These are phyloP conservation scores for Saturnispora hagleri DNA, from an alignment of 805 yeast genomes.

Conservation along the genomic window DNA sequence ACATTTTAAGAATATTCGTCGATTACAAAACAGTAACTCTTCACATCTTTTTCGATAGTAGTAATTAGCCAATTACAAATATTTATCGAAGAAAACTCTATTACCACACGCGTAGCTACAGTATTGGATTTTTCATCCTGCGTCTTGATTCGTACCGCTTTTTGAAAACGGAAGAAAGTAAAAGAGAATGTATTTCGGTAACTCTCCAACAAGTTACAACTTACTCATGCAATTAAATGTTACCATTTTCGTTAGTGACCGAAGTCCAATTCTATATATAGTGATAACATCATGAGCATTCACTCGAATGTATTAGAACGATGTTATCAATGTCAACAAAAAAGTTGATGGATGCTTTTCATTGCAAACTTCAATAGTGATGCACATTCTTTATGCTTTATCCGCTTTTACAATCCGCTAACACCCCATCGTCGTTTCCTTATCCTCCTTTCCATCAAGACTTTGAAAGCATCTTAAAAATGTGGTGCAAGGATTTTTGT, in stretches of 20 bases:
- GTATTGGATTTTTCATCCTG: too few relatives aligned
- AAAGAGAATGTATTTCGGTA: too few relatives aligned
- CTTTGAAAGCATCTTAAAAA: not conserved
- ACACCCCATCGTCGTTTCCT: not conserved
- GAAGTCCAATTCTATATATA: too few relatives aligned
- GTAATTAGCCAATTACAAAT: too few relatives aligned
- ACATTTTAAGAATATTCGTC: not conserved
- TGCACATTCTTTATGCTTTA: not conserved
- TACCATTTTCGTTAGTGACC: too few relatives aligned
- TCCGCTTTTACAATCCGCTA: too few relatives aligned
- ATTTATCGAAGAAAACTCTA: too few relatives aligned
- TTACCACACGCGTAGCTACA: too few relatives aligned
- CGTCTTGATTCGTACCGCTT: too few relatives aligned
- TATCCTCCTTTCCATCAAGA: not conserved
- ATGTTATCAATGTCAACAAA: not conserved
- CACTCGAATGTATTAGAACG: not conserved
- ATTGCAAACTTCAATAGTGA: not conserved
- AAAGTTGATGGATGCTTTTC: not conserved
- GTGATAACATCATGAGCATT: not conserved
- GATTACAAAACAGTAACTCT: not conserved
- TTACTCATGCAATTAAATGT: not conserved
- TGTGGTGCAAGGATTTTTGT: slow-evolving; percentile 1
- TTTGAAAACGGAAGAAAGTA: too few relatives aligned
- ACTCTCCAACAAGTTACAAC: too few relatives aligned
- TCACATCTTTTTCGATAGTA: too few relatives aligned